Evolutionary conservation across 495 filamentous ascomycete genomes (phyloP).

Genomic region (Melanomma pulvis-pyrius): DNA sequence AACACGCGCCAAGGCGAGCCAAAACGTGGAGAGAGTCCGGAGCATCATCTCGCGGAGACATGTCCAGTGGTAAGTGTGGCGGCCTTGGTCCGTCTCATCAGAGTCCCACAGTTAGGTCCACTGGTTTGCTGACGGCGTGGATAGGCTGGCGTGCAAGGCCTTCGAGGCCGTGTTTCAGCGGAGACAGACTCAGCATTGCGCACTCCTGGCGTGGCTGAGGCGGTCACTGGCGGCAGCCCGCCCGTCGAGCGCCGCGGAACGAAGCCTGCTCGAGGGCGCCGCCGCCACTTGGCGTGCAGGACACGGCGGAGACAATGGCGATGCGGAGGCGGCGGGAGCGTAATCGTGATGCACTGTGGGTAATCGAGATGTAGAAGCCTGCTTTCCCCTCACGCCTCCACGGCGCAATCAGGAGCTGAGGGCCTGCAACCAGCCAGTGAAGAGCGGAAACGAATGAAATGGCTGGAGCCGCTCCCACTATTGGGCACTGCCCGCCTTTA

Average conservation of each 20-base stretch:
- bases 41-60: conserved; percentile 66
- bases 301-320: not conserved
- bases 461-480: not conserved
- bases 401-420: not conserved
- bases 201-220: conserved; percentile 43
- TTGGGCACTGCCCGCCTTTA: conserved; percentile 8
- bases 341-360: not conserved
- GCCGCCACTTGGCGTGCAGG: conserved; percentile 30
- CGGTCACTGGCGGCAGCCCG: conserved; percentile 19
- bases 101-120: not conserved
- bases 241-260: conserved; percentile 24
- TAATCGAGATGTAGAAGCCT: not conserved
- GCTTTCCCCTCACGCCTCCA: not conserved
- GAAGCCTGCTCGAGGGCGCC: conserved; percentile 29
- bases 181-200: conserved; percentile 43
- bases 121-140: conserved; percentile 8
- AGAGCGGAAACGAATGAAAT: not conserved
- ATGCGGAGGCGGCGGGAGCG: conserved; percentile 1
- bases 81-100: conserved; percentile 11
- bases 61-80: conserved; percentile 63
- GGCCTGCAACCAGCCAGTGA: not conserved
- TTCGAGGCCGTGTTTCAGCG: conserved; percentile 43
- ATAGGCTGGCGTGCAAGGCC: conserved; percentile 46
- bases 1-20: conserved; percentile 45
- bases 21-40: conserved; percentile 55